Base-by-base conservation (phyloP, 768 basidiomycete genomes). In the Aureoboletus auriporus region DNA sequence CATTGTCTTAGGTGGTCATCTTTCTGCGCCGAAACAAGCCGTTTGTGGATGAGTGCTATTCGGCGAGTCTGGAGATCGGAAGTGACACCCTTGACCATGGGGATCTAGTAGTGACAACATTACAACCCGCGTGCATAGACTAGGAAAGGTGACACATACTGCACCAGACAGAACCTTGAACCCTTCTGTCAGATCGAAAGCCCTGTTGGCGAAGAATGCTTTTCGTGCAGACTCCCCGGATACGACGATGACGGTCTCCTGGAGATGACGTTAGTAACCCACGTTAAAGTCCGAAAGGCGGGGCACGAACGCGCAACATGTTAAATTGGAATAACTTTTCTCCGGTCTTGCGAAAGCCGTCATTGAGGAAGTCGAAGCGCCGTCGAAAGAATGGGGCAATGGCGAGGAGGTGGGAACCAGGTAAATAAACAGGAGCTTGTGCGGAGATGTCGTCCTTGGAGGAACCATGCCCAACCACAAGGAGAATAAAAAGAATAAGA, bases 161-260 rank as follows among this genome's bases (percentile, higher is more conserved):
- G 84, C 86, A 43, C 86, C 87, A 42, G 84, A 86, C 52, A 90
- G 75, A 59, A 86, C 78, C 59, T 82, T 85, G 73, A 87, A 89
- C 6, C 86, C 87, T 70, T 87, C 85, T 36, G 81, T 83, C 43
- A 90, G 76, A 65, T 89, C 85, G 53, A 90, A 78, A 17, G 77
- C 77, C 66, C 79, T 82, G 47, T 83, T 79, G 3, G 75, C 75
- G 58, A 89, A 86, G 67, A 89, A 89, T 4, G 80, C 74, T 47
- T 78, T 76, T 47, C 87, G 73, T 13, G 80, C 87, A 30, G 71
- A 74, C 60, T 87, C 84, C 44, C 87, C 88, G 35, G 87, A 89
- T 35, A 89, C 77, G 30, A 84, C 86, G 44, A 90, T 74, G 55
- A 90, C 85, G 4, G 76, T 82, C 54, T 84, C 81, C 86, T 89